Conservation (phyloP, 176 grass and related monocot genomes). For the Secale cereale region DNA sequence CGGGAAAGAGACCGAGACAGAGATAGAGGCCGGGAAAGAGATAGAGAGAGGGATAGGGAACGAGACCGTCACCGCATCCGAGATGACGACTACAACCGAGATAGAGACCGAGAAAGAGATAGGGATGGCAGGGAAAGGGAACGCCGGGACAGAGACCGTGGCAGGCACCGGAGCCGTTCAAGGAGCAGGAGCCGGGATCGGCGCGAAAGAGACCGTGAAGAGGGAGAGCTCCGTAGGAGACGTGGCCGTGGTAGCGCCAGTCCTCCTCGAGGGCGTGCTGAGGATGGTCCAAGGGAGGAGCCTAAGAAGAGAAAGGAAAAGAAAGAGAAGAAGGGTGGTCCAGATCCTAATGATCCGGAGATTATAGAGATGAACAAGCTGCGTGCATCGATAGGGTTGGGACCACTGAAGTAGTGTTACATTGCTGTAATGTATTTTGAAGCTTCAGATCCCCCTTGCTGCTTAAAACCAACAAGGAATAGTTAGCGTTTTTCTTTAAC, state of each 20-base stretch:
- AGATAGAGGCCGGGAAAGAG: constrained; percentile 51
- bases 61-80: constrained; percentile 48
- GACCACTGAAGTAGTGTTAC: constrained; percentile 53
- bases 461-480: constrained; percentile 4
- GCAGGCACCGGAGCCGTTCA: constrained; percentile 53
- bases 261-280: constrained; percentile 43
- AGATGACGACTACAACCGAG: constrained; percentile 59
- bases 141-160: constrained; percentile 56
- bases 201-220: constrained; percentile 64
- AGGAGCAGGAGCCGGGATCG: constrained; percentile 68
- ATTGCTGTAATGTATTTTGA: constrained; percentile 23
- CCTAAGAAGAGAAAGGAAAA: constrained; percentile 68
- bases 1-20: constrained; percentile 48
- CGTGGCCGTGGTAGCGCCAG: constrained; percentile 48
- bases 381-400: constrained; percentile 55
- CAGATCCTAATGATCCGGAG: constrained; percentile 63
- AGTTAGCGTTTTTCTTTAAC: background rate
- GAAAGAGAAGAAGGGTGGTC: constrained; percentile 67
- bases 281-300: constrained; percentile 47
- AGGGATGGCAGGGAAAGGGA: constrained; percentile 57
- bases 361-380: constrained; percentile 78
- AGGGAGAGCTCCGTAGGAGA: constrained; percentile 58
- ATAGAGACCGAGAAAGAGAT: constrained; percentile 49
- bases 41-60: constrained; percentile 51
- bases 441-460: too few relatives aligned